phyloP scores from a whole-genome alignment of 768 basidiomycete species.

The Hygrocybe punicea region DNA sequence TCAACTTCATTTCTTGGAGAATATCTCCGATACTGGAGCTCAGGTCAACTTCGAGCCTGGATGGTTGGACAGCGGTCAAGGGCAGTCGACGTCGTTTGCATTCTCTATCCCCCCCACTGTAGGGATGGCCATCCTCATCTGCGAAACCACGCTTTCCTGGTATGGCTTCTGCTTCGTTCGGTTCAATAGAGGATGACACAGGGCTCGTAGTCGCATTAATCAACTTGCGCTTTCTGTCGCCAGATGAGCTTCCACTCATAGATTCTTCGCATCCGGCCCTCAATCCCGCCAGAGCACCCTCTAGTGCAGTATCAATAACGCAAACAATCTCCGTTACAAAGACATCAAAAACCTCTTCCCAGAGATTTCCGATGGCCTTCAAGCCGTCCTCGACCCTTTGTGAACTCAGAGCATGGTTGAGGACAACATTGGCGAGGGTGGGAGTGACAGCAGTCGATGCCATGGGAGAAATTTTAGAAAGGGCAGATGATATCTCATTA shows the following conservation, averaged over 20 bases:
- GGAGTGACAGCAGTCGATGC: slow-evolving; percentile 45
- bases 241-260: slow-evolving; percentile 7
- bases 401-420: slow-evolving; percentile 42
- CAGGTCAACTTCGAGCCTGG: slow-evolving; percentile 3
- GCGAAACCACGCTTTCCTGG: neutral
- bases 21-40: slow-evolving; percentile 31
- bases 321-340: slow-evolving; percentile 42
- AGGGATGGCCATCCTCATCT: neutral
- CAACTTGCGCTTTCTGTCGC: slow-evolving; percentile 7
- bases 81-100: slow-evolving; percentile 29
- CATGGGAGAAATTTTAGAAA: slow-evolving; percentile 43
- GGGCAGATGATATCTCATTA: slow-evolving; percentile 45
- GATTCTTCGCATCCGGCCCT: slow-evolving; percentile 5
- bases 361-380: slow-evolving; percentile 41
- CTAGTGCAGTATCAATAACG: slow-evolving; percentile 34
- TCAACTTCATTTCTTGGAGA: slow-evolving; percentile 45
- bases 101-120: slow-evolving; percentile 16
- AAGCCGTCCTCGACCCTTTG: slow-evolving; percentile 40
- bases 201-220: neutral
- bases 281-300: slow-evolving; percentile 35
- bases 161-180: slow-evolving; percentile 12
- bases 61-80: neutral
- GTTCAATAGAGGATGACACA: slow-evolving; percentile 6
- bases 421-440: slow-evolving; percentile 44
- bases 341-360: slow-evolving; percentile 45